phyloP scores from a whole-genome alignment of 108 stramenopile species.

The Cyclotella kingstonii region DNA sequence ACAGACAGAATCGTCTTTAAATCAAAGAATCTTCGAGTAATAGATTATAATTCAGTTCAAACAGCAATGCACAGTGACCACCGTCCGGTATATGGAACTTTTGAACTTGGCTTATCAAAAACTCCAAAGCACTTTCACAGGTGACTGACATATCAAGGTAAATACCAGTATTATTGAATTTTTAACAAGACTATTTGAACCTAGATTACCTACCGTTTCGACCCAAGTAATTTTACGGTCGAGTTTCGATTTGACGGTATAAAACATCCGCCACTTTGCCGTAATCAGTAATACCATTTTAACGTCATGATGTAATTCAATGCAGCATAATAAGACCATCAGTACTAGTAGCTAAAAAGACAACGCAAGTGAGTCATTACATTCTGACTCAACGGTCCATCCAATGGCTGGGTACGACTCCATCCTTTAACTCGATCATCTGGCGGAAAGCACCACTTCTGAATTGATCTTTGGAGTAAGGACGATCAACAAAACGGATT shows the following conservation, averaged over 20 bases:
- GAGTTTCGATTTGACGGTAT: no score
- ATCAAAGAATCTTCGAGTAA: conserved; percentile 59
- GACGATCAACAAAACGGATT: conserved; percentile 22
- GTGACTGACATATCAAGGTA: not conserved
- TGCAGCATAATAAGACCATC: not conserved
- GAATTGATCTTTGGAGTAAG: conserved; percentile 34
- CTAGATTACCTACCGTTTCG: no score
- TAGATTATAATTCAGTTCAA: conserved; percentile 60
- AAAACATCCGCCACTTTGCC: no score
- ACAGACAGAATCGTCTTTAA: conserved; percentile 86
- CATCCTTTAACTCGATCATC: conserved; percentile 33
- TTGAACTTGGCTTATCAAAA: conserved; percentile 36
- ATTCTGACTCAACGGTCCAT: conserved; percentile 1
- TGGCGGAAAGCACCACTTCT: conserved; percentile 38
- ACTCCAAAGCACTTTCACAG: not conserved
- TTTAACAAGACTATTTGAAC: not conserved
- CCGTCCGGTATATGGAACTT: conserved; percentile 80
- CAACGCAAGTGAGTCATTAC: not conserved
- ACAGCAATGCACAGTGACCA: conserved; percentile 77
- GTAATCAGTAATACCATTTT: no score
- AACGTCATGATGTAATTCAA: not conserved
- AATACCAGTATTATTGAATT: not conserved
- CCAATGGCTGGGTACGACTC: conserved; percentile 36
- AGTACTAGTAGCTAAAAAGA: no score
- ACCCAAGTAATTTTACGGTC: no score